Conservation (phyloP, 371 early-diverging fungal genomes). For the Mucor indicus region DNA sequence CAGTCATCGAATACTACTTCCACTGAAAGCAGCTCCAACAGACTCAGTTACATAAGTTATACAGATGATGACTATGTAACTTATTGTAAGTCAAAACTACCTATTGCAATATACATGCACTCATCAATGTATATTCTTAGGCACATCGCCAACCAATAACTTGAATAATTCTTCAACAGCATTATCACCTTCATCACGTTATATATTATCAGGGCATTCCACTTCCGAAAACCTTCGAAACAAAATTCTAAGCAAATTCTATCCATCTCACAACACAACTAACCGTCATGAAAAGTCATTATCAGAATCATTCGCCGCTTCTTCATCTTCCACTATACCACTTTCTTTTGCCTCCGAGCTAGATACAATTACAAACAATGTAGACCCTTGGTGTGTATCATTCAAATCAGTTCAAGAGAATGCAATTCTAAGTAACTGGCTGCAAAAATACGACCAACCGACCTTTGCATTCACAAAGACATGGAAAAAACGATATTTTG, state of each 20-base stretch:
- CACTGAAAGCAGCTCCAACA: too few species aligned
- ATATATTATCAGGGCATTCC: constrained; percentile 28
- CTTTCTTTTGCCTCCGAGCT: background rate
- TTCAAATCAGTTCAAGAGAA: constrained; percentile 29
- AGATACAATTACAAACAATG: constrained; percentile 1
- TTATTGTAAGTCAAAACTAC: too few species aligned
- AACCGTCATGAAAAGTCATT: constrained; percentile 22
- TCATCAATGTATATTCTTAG: too few species aligned
- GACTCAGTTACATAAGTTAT: too few species aligned
- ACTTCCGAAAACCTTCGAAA: constrained; percentile 31
- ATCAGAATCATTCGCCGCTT: constrained; percentile 26
- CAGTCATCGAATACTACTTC: too few species aligned
- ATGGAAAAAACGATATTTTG: constrained; percentile 38
- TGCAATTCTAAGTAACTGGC: constrained; percentile 27
- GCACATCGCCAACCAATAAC: too few species aligned
- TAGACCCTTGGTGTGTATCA: constrained; percentile 39
- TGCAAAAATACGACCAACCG: constrained; percentile 33
- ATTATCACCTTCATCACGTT: constrained; percentile 32
- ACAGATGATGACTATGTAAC: too few species aligned
- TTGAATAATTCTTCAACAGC: too few species aligned
- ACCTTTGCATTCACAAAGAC: constrained; percentile 32
- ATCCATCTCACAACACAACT: constrained; percentile 14
- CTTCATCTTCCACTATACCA: background rate
- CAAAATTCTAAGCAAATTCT: constrained; percentile 33
- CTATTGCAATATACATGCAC: too few species aligned